phyloP scores from a whole-genome alignment of 192 early-diverging fungal genomes.

The Pilaira anomala region DNA sequence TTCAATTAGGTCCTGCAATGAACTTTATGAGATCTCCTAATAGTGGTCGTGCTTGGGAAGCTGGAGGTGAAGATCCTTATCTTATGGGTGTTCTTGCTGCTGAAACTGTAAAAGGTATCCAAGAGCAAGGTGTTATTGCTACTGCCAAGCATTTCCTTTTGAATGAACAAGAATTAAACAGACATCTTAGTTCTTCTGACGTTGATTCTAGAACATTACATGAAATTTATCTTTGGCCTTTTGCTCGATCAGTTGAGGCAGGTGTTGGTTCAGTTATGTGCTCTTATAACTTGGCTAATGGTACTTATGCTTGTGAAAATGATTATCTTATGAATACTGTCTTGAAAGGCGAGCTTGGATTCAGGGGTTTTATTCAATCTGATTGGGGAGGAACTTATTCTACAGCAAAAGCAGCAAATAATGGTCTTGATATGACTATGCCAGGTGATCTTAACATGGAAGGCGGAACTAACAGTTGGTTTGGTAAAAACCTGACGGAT shows the following conservation, averaged over 20 bases:
- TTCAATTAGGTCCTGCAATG: constrained; percentile 48
- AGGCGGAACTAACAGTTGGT: constrained; percentile 1
- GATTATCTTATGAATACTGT: constrained; percentile 43
- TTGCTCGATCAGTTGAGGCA: constrained; percentile 50
- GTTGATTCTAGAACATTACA: constrained; percentile 56
- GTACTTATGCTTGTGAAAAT: constrained; percentile 54
- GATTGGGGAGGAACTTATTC: constrained; percentile 56
- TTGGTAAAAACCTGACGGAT: constrained; percentile 24
- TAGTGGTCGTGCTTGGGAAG: constrained; percentile 29
- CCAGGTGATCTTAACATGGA: constrained; percentile 25
- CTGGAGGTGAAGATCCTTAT: constrained; percentile 33
- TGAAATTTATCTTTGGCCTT: constrained; percentile 48
- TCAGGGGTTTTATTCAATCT: constrained; percentile 55
- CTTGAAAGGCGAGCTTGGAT: constrained; percentile 55
- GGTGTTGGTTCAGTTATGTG: constrained; percentile 68
- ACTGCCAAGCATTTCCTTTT: constrained; percentile 30
- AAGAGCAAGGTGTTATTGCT: constrained; percentile 27
- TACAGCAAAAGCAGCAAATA: constrained; percentile 24
- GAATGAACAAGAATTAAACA: constrained; percentile 35
- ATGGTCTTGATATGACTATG: constrained; percentile 40
- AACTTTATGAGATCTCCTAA: constrained; percentile 24
- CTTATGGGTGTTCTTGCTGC: constrained; percentile 20
- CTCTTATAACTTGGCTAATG: constrained; percentile 57
- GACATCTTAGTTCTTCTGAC: constrained; percentile 20
- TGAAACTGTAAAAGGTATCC: constrained; percentile 29